phyloP scores from a whole-genome alignment of 768 basidiomycete species.

The Russula ochroleuca region DNA sequence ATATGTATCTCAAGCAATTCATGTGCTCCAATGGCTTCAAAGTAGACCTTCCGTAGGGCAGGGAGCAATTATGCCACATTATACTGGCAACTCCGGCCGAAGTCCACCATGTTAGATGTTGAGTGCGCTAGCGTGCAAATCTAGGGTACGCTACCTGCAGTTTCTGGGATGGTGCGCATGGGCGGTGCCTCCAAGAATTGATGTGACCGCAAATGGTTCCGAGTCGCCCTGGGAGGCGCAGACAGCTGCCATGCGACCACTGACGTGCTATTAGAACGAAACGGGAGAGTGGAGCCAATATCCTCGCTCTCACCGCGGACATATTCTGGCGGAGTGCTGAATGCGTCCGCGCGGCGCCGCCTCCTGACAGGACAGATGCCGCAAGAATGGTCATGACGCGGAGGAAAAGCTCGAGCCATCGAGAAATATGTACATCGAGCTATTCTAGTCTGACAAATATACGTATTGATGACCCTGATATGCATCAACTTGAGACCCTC shows the following conservation, averaged over 20 bases:
- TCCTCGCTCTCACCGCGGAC: not conserved
- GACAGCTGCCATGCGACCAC: not conserved
- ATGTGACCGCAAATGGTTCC: not conserved
- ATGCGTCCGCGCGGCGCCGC: not conserved
- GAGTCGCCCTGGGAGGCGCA: not conserved
- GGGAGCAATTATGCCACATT: not conserved
- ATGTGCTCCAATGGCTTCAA: not conserved
- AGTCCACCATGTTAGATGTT: too few relatives aligned
- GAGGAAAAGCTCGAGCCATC: not conserved
- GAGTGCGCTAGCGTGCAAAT: not conserved
- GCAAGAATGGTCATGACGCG: not conserved
- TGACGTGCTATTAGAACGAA: not conserved
- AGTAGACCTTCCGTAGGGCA: not conserved
- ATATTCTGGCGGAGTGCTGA: not conserved
- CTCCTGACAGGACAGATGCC: not conserved
- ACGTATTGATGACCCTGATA: not conserved
- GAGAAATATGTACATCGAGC: not conserved
- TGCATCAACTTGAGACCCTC: not conserved
- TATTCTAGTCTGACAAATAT: not conserved
- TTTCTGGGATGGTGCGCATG: not conserved
- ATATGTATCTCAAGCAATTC: not conserved
- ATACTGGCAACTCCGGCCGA: not conserved
- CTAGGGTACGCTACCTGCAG: not conserved
- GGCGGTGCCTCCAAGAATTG: not conserved
- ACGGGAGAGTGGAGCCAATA: not conserved